Conservation (phyloP, 352 stramenopile genomes). For the Globisporangium perplexum region DNA sequence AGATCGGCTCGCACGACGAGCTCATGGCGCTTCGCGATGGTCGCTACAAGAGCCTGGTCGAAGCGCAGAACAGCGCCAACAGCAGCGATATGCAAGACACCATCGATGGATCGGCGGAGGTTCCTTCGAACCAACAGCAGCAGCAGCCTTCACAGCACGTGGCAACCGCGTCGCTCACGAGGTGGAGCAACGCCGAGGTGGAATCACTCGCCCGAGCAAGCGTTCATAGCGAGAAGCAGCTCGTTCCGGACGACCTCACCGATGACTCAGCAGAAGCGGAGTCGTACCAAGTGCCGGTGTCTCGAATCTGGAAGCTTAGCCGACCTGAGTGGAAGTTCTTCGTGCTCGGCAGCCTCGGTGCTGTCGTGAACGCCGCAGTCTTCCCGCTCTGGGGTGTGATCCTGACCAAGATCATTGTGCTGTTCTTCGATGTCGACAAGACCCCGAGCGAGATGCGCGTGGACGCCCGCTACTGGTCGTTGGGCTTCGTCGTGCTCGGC, state of each 20-base stretch:
- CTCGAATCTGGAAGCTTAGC: constrained; percentile 46
- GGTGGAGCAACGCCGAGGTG: background rate
- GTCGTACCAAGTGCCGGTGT: constrained; percentile 16
- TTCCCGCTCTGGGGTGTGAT: constrained; percentile 49
- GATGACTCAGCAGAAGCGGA: constrained; percentile 3
- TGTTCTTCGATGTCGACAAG: constrained; percentile 43
- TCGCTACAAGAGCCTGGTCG: constrained; percentile 41
- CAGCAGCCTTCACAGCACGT: background rate
- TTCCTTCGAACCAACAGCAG: background rate
- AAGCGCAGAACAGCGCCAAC: constrained; percentile 9
- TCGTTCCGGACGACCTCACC: background rate
- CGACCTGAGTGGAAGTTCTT: constrained; percentile 41
- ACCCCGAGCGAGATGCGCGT: constrained; percentile 33
- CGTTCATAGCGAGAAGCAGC: background rate
- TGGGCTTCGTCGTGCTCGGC: constrained; percentile 32
- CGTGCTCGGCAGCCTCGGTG: constrained; percentile 27
- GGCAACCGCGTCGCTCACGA: background rate
- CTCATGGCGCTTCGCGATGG: constrained; percentile 57
- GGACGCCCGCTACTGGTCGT: constrained; percentile 25
- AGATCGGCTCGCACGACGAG: constrained; percentile 90
- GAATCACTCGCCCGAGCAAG: background rate
- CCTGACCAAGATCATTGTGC: constrained; percentile 42
- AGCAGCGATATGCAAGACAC: constrained; percentile 4
- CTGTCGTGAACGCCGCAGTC: constrained; percentile 31
- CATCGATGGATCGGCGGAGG: no score